Percentiles rank a stretch among this genome's conserved stretches.
phyloP scores from a whole-genome alignment of 306 rosid genomes.

The Oemleria cerasiformis region DNA sequence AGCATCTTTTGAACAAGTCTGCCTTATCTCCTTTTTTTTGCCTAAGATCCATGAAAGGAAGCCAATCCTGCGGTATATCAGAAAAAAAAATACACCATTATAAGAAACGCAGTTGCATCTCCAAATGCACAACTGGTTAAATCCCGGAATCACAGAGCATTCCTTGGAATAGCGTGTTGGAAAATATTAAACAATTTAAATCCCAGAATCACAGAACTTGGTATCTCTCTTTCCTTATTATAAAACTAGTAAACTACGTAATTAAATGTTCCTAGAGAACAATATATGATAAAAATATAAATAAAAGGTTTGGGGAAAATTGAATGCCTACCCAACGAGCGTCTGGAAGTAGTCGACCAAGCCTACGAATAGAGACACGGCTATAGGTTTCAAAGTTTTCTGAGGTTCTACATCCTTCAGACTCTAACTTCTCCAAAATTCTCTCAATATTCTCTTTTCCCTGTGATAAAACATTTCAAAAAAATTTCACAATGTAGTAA shows the following conservation, averaged over 20 bases:
- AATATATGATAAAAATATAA: background rate
- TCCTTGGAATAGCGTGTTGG: background rate
- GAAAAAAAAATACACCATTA: background rate
- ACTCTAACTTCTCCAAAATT: conserved; percentile 40
- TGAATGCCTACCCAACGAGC: conserved; percentile 60
- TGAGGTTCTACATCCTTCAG: conserved; percentile 23
- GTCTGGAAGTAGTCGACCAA: conserved; percentile 69
- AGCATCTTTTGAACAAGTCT: conserved; percentile 44
- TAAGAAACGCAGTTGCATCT: background rate
- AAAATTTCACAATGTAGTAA: background rate
- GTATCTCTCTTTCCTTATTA: background rate
- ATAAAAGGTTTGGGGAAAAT: background rate
- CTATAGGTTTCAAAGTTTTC: conserved; percentile 45
- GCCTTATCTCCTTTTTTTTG: conserved; percentile 42
- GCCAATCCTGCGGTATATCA: conserved; percentile 33
- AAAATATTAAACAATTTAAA: background rate
- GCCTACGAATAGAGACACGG: conserved; percentile 62
- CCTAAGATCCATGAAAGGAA: conserved; percentile 61
- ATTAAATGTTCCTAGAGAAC: background rate
- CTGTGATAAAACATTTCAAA: conserved; percentile 26
- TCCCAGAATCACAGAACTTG: too few species aligned
- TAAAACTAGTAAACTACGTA: background rate
- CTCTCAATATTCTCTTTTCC: conserved; percentile 55
- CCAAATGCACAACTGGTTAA: background rate
- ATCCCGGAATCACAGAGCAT: background rate